Percentiles rank a stretch among this genome's conserved stretches.
Evolutionary conservation across 306 rosid genomes (phyloP).

Genomic region (Trifolium subterraneum): DNA sequence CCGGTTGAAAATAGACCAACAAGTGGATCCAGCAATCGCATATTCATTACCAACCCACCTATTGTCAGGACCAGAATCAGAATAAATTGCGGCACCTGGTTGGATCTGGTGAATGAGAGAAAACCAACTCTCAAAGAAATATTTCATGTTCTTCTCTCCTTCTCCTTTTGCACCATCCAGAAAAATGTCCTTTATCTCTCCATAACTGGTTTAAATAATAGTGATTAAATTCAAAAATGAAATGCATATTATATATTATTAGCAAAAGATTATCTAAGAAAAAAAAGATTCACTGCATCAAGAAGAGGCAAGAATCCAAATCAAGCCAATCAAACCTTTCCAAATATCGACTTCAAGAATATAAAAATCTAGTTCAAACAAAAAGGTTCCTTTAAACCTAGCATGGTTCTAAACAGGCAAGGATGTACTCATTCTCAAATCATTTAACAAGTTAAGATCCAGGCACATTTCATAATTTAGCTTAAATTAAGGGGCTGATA

Average conservation of each 20-base stretch:
- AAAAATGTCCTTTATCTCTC: constrained; percentile 68
- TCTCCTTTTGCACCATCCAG: constrained; percentile 92
- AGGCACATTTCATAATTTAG: neutral
- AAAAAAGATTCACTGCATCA: constrained; percentile 13
- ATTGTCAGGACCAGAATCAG: constrained; percentile 85
- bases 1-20: constrained; percentile 85
- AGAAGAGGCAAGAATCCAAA: neutral
- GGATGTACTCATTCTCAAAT: neutral
- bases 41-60: constrained; percentile 89
- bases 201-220: constrained; percentile 62
- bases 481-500: neutral
- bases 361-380: neutral
- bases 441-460: neutral
- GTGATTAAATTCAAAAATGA: neutral
- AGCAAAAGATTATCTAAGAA: neutral
- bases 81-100: constrained; percentile 72
- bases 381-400: neutral
- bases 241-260: neutral
- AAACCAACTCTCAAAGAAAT: constrained; percentile 76
- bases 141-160: constrained; percentile 78
- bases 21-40: constrained; percentile 73
- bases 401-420: neutral
- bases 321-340: neutral
- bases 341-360: neutral
- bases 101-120: constrained; percentile 85